Evolutionary conservation across 2,329 filamentous ascomycete genomes (phyloP).

Genomic region (Sphaerulina musiva): DNA sequence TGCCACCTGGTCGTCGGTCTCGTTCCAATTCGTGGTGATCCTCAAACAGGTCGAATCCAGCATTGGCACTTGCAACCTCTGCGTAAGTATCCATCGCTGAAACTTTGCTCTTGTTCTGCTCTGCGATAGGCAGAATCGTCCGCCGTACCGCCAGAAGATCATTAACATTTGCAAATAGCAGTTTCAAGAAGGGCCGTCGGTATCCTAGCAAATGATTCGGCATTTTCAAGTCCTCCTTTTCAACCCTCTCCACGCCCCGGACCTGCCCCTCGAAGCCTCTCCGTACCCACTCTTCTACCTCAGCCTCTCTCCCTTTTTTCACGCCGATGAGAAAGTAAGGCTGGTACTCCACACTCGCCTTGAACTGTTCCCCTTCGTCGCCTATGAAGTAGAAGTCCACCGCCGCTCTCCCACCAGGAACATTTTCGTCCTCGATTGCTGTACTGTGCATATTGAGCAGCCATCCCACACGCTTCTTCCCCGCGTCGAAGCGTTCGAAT

Average conservation of each 20-base stretch:
- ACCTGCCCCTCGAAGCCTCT: slow-evolving; percentile 75
- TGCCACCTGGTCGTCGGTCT: slow-evolving; percentile 66
- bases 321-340: slow-evolving; percentile 93
- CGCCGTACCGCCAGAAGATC: slow-evolving; percentile 80
- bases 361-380: slow-evolving; percentile 83
- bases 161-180: slow-evolving; percentile 79
- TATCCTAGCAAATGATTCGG: slow-evolving; percentile 94
- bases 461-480: slow-evolving; percentile 81
- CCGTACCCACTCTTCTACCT: slow-evolving; percentile 91
- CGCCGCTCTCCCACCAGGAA: slow-evolving; percentile 76
- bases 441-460: slow-evolving; percentile 93
- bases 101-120: slow-evolving; percentile 94
- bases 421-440: slow-evolving; percentile 72
- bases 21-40: slow-evolving; percentile 58
- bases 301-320: slow-evolving; percentile 77
- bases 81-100: slow-evolving; percentile 98
- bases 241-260: slow-evolving; percentile 67
- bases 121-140: slow-evolving; percentile 80
- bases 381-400: slow-evolving; percentile 97
- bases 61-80: slow-evolving; percentile 81
- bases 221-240: slow-evolving; percentile 76
- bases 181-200: slow-evolving; percentile 75
- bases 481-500: slow-evolving; percentile 84
- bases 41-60: slow-evolving; percentile 92
- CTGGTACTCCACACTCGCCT: slow-evolving; percentile 91